These are phyloP conservation scores for Echinosphaeria canescens DNA, from an alignment of 2,329 filamentous ascomycete genomes.

Conservation along the genomic window DNA sequence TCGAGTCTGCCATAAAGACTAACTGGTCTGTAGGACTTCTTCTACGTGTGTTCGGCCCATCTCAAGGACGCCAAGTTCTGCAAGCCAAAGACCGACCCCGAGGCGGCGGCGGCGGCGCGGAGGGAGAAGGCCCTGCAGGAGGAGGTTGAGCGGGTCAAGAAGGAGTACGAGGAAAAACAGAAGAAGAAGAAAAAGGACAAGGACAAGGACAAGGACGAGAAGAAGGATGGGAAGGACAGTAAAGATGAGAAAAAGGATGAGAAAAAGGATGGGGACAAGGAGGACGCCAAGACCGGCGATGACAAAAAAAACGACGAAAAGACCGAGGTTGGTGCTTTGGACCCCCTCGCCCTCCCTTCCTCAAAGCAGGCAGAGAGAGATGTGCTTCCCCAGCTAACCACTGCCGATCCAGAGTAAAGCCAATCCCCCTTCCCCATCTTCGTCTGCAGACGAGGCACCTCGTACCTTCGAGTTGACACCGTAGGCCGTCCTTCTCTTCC, in stretches of 20 bases:
- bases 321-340: constrained; percentile 8
- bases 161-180: constrained; percentile 57
- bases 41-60: constrained; percentile 74
- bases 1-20: neutral
- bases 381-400: no score
- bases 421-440: constrained; percentile 12
- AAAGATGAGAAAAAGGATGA: constrained; percentile 19
- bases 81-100: constrained; percentile 48
- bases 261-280: constrained; percentile 16
- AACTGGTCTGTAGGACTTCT: constrained; percentile 41
- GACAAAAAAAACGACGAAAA: constrained; percentile 13
- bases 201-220: constrained; percentile 28
- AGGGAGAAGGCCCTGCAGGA: constrained; percentile 43
- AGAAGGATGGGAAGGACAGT: constrained; percentile 20
- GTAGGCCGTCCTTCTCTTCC: neutral
- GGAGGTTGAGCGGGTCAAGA: constrained; percentile 42
- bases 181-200: constrained; percentile 48
- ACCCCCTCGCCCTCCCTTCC: neutral
- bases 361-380: neutral
- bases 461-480: constrained; percentile 57
- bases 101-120: constrained; percentile 39
- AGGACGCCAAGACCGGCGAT: constrained; percentile 11
- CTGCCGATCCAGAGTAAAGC: constrained; percentile 8
- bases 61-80: constrained; percentile 71
- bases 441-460: constrained; percentile 38